A percentile compares a stretch with the other conserved stretches of the same genome.
phyloP scores from a whole-genome alignment of 2,329 filamentous ascomycete species.

The Septoria linicola region DNA sequence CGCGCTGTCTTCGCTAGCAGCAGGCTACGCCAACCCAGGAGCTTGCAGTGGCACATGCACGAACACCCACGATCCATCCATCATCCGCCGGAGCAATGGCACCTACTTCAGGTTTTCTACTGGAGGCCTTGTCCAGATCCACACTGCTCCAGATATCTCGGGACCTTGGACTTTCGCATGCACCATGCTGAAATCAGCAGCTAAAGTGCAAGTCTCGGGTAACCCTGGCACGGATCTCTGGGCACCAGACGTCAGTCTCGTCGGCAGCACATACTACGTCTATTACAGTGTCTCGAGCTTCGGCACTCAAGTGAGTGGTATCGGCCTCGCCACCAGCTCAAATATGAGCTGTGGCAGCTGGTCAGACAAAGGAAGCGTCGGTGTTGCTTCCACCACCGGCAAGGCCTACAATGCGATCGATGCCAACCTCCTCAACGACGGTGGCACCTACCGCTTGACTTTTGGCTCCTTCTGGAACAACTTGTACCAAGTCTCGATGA shows the following conservation, averaged over 20 bases:
- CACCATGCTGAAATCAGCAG: slow-evolving; percentile 48
- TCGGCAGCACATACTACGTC: slow-evolving; percentile 62
- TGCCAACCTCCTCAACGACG: slow-evolving; percentile 44
- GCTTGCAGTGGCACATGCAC: slow-evolving; percentile 44
- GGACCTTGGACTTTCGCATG: slow-evolving; percentile 55
- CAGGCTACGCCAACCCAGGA: slow-evolving; percentile 43
- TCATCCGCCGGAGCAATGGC: slow-evolving; percentile 51
- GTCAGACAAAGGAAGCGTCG: slow-evolving; percentile 61
- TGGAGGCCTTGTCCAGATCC: slow-evolving; percentile 50
- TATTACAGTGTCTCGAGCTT: slow-evolving; percentile 67
- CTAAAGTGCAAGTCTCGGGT: slow-evolving; percentile 42
- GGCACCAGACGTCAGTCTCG: slow-evolving; percentile 62
- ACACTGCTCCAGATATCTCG: slow-evolving; percentile 47
- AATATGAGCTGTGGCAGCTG: slow-evolving; percentile 56
- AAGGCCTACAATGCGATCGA: slow-evolving; percentile 55
- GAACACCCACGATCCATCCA: slow-evolving; percentile 51
- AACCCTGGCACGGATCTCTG: slow-evolving; percentile 52
- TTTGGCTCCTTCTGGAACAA: slow-evolving; percentile 70
- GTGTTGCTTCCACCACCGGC: slow-evolving; percentile 46
- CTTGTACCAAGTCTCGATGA: slow-evolving; percentile 60
- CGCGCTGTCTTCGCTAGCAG: slow-evolving; percentile 24
- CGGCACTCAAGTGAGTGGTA: slow-evolving; percentile 60
- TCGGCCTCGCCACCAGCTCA: slow-evolving; percentile 57
- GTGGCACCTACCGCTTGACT: slow-evolving; percentile 52
- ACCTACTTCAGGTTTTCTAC: slow-evolving; percentile 57